Base-by-base conservation (phyloP, 2,329 filamentous ascomycete genomes). In the Coleophoma eucalyptorum region DNA sequence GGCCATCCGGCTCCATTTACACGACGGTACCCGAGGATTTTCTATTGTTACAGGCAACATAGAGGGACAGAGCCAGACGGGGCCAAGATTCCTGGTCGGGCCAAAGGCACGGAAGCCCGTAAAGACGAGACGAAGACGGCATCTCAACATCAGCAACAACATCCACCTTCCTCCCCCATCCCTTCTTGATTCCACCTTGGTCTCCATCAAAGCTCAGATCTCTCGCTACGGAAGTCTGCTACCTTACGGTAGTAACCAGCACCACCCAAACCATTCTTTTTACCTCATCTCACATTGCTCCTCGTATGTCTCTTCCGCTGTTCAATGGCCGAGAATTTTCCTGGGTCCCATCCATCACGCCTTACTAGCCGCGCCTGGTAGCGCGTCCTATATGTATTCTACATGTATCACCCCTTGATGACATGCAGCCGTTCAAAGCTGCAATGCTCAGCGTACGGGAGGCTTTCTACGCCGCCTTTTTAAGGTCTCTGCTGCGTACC, bases 401-500 rank as follows among this genome's bases (percentile, higher is more conserved):
- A 63, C 60, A 64, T 65, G 60, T 64, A 62, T 63, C 55, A 52
- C 58, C 54, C 46, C 49, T 58, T 45, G 50, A 58, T 60, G 57
- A 50, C 46, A 64, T 76, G 75, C 74, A 70, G 69, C 69, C 74
- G 60, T 68, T 81, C 74, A 69, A 73, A 74, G 72, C 72, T 72
- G 72, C 75, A 65, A 85, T 84, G 80, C 70, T 75, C 64, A 74
- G 72, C 46, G 69, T 85, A 59, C 78, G 74, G 57, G 77, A 76
- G 66, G 73, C 74, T 44, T 68, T 85, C 60, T 60, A 80, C 54
- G 72, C 78, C 56, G 80, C 78, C 53, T 67, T 78, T 49, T 38
- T 83, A 64, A 81, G 76, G 69, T 80, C 78, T 59, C 71, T 85
- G 50, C 69, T 82, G 46, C 73, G 76, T 47, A 81, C 81, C 58